phyloP scores from a whole-genome alignment of 257 asterid species.

The Agastache rugosa region DNA sequence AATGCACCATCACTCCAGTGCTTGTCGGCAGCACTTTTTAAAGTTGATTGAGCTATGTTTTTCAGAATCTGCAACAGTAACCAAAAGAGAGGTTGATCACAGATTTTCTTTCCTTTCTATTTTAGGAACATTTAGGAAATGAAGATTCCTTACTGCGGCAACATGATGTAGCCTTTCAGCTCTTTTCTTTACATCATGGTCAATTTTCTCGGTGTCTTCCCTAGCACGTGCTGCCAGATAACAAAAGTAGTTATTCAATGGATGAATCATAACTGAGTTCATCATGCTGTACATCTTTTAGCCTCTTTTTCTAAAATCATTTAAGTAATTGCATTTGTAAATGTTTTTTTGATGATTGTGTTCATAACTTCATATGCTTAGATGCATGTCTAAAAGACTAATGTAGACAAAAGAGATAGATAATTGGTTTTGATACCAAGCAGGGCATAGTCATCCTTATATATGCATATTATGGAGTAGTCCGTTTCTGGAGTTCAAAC shows the following conservation, averaged over 20 bases:
- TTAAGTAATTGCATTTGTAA: conserved; percentile 14
- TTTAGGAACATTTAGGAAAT: conserved; percentile 24
- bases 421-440: conserved; percentile 7
- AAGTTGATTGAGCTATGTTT: conserved; percentile 70
- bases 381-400: neutral
- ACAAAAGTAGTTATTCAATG: conserved; percentile 22
- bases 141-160: conserved; percentile 68
- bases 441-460: conserved; percentile 7
- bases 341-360: neutral
- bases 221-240: conserved; percentile 79
- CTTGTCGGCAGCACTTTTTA: conserved; percentile 85
- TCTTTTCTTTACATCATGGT: conserved; percentile 74
- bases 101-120: neutral
- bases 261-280: conserved; percentile 26
- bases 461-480: neutral
- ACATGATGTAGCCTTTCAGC: conserved; percentile 86
- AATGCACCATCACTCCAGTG: conserved; percentile 98
- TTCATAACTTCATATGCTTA: neutral
- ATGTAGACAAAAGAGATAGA: neutral
- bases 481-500: conserved; percentile 11
- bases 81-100: conserved; percentile 6
- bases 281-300: conserved; percentile 11
- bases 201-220: conserved; percentile 89
- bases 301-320: conserved; percentile 2
- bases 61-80: conserved; percentile 63